Evolutionary conservation across 257 asterid genomes (phyloP), one percentile per base, ranked within the genome.

Genomic region (Salvia splendens): DNA sequence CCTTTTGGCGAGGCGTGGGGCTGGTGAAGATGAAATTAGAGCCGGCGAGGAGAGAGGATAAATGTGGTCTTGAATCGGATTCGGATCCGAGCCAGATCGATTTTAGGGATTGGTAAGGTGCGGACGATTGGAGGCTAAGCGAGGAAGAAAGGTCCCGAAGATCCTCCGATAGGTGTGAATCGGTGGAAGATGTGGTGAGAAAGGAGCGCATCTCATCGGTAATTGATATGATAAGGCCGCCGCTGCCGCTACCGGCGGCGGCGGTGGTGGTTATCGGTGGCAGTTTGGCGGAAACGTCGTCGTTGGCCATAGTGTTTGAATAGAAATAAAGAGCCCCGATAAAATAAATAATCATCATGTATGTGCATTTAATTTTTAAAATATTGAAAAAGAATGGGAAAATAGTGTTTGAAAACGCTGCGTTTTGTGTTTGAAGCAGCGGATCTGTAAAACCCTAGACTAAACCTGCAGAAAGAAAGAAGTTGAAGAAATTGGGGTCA

Each of bases 1-100:
- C 97, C 95, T 88, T 90, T 53, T 86, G 86, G 71, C 97, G 80
- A 12, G 99, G 95, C 66, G 77, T 82, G 11, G 99, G 99, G 78
- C 96, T 83, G 4, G 77, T 16, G 68, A 93, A 86, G 57, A 86
- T 47, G 73, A 88, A 86, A 53, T 53, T 49, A 48, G 88, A 84
- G 64, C 93, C 92, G 41, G 73, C 15, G 61, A 93, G 80, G 0
- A 90, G 75, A 42, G 56, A 16, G 12, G 69, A 35, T 3, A 90
- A 70, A 49, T 78, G 72, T 45, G 95, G 95, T 41, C 96, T 72
- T 15, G 61, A 68, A 15, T 53, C 75, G 0, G 75, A 77, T 46
- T 80, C 77, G 70, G 78, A 84, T 53, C 77, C 82, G 9, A 77
- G 12, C 99, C 99, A 93, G 70, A 93, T 79, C 40, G 77, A 60